phyloP scores from a whole-genome alignment of 495 filamentous ascomycete genomes.

The Lophium mytilinum region DNA sequence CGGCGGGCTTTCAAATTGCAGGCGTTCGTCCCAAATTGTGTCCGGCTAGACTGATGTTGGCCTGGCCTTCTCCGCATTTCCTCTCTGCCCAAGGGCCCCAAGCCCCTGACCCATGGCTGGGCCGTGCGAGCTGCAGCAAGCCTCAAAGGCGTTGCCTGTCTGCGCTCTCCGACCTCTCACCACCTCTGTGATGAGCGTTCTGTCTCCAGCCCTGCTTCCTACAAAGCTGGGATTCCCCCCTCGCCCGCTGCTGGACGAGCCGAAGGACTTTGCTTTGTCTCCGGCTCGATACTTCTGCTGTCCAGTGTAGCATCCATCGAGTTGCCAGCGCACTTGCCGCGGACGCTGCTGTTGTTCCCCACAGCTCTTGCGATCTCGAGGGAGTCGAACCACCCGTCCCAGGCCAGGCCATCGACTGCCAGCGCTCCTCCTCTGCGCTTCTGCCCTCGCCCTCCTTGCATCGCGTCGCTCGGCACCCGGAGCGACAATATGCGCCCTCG shows the following conservation, averaged over 20 bases:
- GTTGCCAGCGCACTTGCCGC: constrained; percentile 6
- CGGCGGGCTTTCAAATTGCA: constrained; percentile 19
- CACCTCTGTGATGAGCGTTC: constrained; percentile 21
- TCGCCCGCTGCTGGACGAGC: constrained; percentile 6
- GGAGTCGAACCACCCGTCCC: constrained; percentile 23
- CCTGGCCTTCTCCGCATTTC: constrained; percentile 30
- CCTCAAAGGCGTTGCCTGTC: constrained; percentile 26
- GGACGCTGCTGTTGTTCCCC: constrained; percentile 13
- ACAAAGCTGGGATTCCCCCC: constrained; percentile 8
- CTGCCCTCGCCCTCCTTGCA: constrained; percentile 5
- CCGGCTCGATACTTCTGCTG: background rate
- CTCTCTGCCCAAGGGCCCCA: constrained; percentile 23
- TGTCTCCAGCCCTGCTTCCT: constrained; percentile 19
- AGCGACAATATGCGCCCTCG: constrained; percentile 25
- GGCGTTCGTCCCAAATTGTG: constrained; percentile 24
- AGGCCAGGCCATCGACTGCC: constrained; percentile 4
- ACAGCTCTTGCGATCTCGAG: constrained; percentile 2
- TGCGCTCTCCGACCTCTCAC: constrained; percentile 15
- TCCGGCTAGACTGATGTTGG: constrained; percentile 24
- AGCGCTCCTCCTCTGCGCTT: constrained; percentile 2
- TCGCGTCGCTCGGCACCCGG: constrained; percentile 20
- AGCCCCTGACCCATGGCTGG: constrained; percentile 27
- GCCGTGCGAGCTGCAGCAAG: constrained; percentile 24
- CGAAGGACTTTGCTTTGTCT: constrained; percentile 9
- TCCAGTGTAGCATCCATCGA: constrained; percentile 3